These are phyloP conservation scores for Podospora conica DNA, from an alignment of 495 filamentous ascomycete genomes.

Conservation along the genomic window DNA sequence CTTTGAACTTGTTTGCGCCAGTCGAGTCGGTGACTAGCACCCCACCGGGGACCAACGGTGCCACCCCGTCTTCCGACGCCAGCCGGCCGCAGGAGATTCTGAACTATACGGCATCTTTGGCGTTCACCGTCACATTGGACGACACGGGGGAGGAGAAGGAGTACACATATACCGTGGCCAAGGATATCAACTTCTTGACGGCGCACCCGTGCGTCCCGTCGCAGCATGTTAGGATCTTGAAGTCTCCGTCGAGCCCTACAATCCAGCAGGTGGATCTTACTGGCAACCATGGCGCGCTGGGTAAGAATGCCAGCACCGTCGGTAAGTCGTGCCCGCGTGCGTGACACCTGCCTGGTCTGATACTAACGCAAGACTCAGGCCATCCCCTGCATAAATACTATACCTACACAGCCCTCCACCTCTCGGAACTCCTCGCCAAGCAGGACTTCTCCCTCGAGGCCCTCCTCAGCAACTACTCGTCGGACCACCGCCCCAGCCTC, in stretches of 20 bases:
- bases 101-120: constrained; percentile 45
- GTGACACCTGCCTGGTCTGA: background rate
- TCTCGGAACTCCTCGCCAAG: constrained; percentile 45
- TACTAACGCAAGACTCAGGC: constrained; percentile 34
- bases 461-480: constrained; percentile 31
- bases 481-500: constrained; percentile 26
- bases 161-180: constrained; percentile 44
- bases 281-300: constrained; percentile 32
- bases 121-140: constrained; percentile 44
- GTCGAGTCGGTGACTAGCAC: constrained; percentile 32
- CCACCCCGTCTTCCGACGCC: constrained; percentile 28
- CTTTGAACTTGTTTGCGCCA: constrained; percentile 34
- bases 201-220: constrained; percentile 59
- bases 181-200: constrained; percentile 62
- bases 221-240: constrained; percentile 42
- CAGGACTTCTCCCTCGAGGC: constrained; percentile 37
- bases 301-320: constrained; percentile 35
- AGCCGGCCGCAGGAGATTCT: constrained; percentile 33
- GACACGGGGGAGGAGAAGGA: constrained; percentile 32
- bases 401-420: constrained; percentile 49
- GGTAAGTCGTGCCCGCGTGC: constrained; percentile 24
- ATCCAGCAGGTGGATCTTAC: constrained; percentile 46
- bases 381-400: constrained; percentile 61
- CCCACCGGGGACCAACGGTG: constrained; percentile 29
- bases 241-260: constrained; percentile 43